A percentile compares a stretch with the other conserved stretches of the same genome.
Conservation (phyloP, 1,284 basidiomycete genomes). For the Cryptococcus hybrid region DNA sequence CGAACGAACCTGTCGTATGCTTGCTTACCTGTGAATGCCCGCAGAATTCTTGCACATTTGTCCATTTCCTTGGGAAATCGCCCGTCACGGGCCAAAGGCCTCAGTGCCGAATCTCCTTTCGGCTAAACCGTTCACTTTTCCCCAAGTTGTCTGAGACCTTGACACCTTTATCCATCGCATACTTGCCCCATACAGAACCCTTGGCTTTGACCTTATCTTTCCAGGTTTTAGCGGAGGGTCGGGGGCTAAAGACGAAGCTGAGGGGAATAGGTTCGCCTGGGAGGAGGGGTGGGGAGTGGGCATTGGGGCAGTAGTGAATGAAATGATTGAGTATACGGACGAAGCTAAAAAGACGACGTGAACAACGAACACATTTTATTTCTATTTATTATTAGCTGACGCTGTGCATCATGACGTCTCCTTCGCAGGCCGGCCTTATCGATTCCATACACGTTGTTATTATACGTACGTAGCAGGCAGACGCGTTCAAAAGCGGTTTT, state of each 20-base stretch:
- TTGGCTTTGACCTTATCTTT: slow-evolving; percentile 34
- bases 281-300: slow-evolving; percentile 21
- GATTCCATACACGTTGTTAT: too few species aligned
- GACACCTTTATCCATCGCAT: slow-evolving; percentile 39
- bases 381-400: too few species aligned
- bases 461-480: too few species aligned
- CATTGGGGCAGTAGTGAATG: slow-evolving; percentile 1
- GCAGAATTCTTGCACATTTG: slow-evolving; percentile 55
- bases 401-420: background rate
- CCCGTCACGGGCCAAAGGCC: slow-evolving; percentile 55
- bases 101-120: slow-evolving; percentile 52
- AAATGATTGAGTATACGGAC: background rate
- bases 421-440: too few species aligned
- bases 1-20: background rate
- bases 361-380: background rate
- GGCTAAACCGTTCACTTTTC: slow-evolving; percentile 40
- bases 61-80: slow-evolving; percentile 55
- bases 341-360: background rate
- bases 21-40: slow-evolving; percentile 49
- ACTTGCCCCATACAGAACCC: slow-evolving; percentile 36
- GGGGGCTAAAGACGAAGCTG: slow-evolving; percentile 6
- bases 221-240: slow-evolving; percentile 19
- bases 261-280: slow-evolving; percentile 4
- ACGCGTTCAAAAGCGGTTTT: too few species aligned
- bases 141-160: slow-evolving; percentile 39